phyloP scores from a whole-genome alignment of 2,329 filamentous ascomycete species.

The Fusarium sublunatum region DNA sequence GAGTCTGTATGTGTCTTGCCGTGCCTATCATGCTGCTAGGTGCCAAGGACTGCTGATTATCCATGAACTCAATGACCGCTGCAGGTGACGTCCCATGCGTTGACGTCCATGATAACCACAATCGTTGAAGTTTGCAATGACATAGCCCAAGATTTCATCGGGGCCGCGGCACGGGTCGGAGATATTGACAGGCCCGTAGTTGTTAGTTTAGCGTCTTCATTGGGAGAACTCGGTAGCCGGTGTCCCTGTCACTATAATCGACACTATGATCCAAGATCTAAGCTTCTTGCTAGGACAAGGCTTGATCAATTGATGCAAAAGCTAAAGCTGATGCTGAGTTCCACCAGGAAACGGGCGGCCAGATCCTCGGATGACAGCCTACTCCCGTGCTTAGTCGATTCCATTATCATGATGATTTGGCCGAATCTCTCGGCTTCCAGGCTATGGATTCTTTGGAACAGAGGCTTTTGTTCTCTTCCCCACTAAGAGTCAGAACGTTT shows the following conservation, averaged over 20 bases:
- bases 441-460: background rate
- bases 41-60: slow-evolving; percentile 10
- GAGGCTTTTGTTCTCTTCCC: slow-evolving; percentile 9
- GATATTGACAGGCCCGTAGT: slow-evolving; percentile 7
- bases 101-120: slow-evolving; percentile 16
- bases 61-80: slow-evolving; percentile 7
- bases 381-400: slow-evolving; percentile 13
- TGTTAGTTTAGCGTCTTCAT: slow-evolving; percentile 12
- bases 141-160: slow-evolving; percentile 24
- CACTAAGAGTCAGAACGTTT: slow-evolving; percentile 8
- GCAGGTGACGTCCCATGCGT: slow-evolving; percentile 11
- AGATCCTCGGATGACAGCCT: slow-evolving; percentile 21
- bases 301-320: slow-evolving; percentile 12
- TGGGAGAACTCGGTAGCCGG: slow-evolving; percentile 11
- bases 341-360: slow-evolving; percentile 15
- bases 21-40: slow-evolving; percentile 6
- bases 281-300: slow-evolving; percentile 17
- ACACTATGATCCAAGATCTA: slow-evolving; percentile 24
- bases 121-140: slow-evolving; percentile 13
- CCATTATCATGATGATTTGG: background rate
- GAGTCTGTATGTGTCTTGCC: slow-evolving; percentile 4
- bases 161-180: slow-evolving; percentile 23
- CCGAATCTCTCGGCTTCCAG: too few relatives aligned
- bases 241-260: slow-evolving; percentile 17
- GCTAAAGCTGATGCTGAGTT: slow-evolving; percentile 15